phyloP scores from a whole-genome alignment of 2,329 filamentous ascomycete species.

The Penicillium sp. region DNA sequence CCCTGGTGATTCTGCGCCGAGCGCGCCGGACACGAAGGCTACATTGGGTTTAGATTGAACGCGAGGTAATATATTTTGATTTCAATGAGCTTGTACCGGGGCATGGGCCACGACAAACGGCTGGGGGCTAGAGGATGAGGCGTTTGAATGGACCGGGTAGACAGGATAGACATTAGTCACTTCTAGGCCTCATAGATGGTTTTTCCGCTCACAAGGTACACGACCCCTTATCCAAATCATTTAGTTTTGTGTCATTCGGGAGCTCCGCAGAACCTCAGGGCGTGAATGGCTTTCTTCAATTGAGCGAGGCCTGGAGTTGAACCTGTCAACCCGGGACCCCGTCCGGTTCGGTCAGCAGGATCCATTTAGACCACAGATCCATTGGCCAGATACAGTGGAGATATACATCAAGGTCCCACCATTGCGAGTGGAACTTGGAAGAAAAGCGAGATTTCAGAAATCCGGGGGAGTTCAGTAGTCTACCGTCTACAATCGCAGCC shows the following conservation, averaged over 20 bases:
- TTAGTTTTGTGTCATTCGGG: not conserved
- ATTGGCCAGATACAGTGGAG: not conserved
- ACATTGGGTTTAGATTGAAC: constrained; percentile 7
- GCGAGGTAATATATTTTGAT: constrained; percentile 1
- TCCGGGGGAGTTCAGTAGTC: not conserved
- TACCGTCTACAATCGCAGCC: not conserved
- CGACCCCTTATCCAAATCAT: not conserved
- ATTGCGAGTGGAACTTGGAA: not conserved
- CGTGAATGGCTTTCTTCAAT: not conserved
- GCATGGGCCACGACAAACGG: not conserved
- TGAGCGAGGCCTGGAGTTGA: not conserved
- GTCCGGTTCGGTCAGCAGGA: not conserved
- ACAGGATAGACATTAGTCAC: not conserved
- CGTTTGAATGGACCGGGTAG: not conserved
- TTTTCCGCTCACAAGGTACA: no score
- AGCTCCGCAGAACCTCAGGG: not conserved
- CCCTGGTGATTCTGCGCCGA: not conserved
- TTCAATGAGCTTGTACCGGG: constrained; percentile 3
- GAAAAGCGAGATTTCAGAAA: not conserved
- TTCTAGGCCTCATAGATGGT: not conserved
- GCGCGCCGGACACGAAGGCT: not conserved
- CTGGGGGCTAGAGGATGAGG: not conserved
- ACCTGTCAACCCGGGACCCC: not conserved
- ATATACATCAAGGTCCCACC: not conserved
- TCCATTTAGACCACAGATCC: not conserved